These are phyloP conservation scores for Begonia peltatifolia DNA, from an alignment of 306 rosid genomes.

Conservation along the genomic window DNA sequence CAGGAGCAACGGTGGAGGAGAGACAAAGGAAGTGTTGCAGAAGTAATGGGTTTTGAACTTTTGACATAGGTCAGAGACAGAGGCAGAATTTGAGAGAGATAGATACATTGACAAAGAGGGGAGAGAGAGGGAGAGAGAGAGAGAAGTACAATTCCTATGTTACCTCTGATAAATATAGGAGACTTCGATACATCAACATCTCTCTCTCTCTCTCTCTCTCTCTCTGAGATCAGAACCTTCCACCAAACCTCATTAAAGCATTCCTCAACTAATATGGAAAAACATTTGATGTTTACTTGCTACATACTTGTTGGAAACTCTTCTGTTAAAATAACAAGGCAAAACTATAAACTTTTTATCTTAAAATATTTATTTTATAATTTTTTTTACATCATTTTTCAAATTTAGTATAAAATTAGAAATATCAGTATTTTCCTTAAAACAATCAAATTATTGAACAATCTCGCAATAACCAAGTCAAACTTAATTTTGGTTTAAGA, in stretches of 20 bases:
- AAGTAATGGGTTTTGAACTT: conserved; percentile 14
- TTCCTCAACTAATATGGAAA: too few relatives aligned
- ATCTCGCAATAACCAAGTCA: too few relatives aligned
- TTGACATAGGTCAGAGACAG: neutral
- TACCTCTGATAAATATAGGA: conserved; percentile 45
- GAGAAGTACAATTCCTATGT: conserved; percentile 44
- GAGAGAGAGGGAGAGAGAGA: conserved; percentile 18
- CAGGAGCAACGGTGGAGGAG: conserved; percentile 1
- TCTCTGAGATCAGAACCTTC: conserved; percentile 20
- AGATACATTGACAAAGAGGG: too few relatives aligned
- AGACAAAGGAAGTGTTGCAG: conserved; percentile 12
- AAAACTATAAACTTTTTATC: neutral
- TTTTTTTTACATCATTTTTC: too few relatives aligned
- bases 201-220: conserved; percentile 3
- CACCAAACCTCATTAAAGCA: conserved; percentile 71
- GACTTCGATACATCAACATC: conserved; percentile 55
- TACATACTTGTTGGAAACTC: conserved; percentile 15
- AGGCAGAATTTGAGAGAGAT: conserved; percentile 9
- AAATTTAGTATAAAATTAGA: too few relatives aligned
- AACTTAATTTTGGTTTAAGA: too few relatives aligned
- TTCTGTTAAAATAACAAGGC: conserved; percentile 17
- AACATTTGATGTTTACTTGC: conserved; percentile 15
- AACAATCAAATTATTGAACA: too few relatives aligned
- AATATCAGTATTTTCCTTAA: too few relatives aligned
- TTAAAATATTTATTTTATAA: too few relatives aligned